phyloP scores from a whole-genome alignment of 2,329 filamentous ascomycete genomes.

The Calonectria honghensis region DNA sequence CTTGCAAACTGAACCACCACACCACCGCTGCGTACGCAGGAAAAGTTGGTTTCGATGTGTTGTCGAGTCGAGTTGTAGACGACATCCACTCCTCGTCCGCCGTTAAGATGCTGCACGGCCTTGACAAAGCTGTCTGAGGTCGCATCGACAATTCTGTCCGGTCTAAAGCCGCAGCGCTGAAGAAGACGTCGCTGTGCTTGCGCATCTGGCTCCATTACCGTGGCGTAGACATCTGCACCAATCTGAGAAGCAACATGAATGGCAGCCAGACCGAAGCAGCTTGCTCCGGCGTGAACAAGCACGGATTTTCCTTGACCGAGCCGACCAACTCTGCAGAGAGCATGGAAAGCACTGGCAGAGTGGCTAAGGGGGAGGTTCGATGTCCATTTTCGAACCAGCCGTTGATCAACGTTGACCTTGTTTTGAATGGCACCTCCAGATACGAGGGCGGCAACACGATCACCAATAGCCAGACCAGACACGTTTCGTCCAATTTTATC shows the following conservation, averaged over 20 bases:
- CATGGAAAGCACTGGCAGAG: slow-evolving; percentile 65
- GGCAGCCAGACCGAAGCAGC: slow-evolving; percentile 66
- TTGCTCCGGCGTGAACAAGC: slow-evolving; percentile 67
- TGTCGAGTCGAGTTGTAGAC: slow-evolving; percentile 68
- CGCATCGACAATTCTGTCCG: slow-evolving; percentile 62
- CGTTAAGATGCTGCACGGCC: slow-evolving; percentile 58
- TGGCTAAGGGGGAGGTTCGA: slow-evolving; percentile 60
- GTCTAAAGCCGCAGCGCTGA: slow-evolving; percentile 57
- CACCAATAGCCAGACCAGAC: slow-evolving; percentile 58
- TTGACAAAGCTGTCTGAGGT: slow-evolving; percentile 60
- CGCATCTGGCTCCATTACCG: slow-evolving; percentile 57
- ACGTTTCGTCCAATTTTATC: slow-evolving; percentile 59
- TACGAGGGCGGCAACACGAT: slow-evolving; percentile 65
- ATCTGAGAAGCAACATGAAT: slow-evolving; percentile 62
- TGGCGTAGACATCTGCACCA: slow-evolving; percentile 66
- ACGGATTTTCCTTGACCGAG: slow-evolving; percentile 56
- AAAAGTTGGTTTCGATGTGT: slow-evolving; percentile 56
- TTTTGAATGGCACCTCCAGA: slow-evolving; percentile 60
- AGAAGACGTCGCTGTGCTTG: slow-evolving; percentile 63
- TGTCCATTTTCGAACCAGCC: slow-evolving; percentile 60
- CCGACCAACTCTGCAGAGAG: slow-evolving; percentile 60
- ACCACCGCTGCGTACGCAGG: slow-evolving; percentile 61
- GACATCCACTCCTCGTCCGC: slow-evolving; percentile 62
- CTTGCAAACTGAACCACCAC: slow-evolving; percentile 58
- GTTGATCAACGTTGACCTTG: slow-evolving; percentile 57